Percentiles rank a stretch among this genome's conserved stretches.
Evolutionary conservation across 2,329 filamentous ascomycete species (phyloP).

Genomic region (Nannizzia gypsea): DNA sequence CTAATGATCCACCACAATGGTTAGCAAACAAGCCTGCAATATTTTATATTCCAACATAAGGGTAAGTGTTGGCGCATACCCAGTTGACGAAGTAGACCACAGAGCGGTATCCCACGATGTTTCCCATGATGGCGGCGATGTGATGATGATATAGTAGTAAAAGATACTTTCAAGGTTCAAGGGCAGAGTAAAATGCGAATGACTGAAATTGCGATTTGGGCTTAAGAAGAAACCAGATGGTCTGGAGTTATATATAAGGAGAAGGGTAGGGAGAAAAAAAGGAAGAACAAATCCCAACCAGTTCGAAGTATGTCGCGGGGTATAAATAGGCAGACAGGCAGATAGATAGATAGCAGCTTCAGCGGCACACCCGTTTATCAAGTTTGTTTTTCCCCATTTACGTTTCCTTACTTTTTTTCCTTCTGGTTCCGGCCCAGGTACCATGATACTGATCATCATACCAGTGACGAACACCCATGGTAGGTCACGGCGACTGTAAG

Average conservation of each 20-base stretch:
- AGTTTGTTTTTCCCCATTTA: too few species aligned
- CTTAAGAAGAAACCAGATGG: neutral
- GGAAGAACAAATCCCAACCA: neutral
- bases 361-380: neutral
- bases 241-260: neutral
- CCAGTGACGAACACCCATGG: constrained; percentile 2
- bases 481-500: neutral
- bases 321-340: too few species aligned
- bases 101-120: constrained; percentile 16
- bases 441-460: constrained; percentile 5
- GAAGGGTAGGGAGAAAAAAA: neutral
- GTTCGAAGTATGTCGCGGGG: neutral
- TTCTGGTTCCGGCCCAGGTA: neutral
- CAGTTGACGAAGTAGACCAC: constrained; percentile 37
- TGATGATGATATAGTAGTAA: neutral
- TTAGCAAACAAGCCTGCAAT: neutral
- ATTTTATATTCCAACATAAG: neutral
- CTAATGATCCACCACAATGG: constrained; percentile 24
- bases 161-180: neutral
- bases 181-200: neutral
- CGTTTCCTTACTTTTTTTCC: neutral
- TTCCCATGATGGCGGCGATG: neutral
- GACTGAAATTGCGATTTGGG: neutral
- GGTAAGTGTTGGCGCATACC: constrained; percentile 20
- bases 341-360: neutral